Evolutionary conservation across 1,284 basidiomycete species (phyloP), one percentile per base, ranked within the genome.

Genomic region (Sanghuangporus baumii): DNA sequence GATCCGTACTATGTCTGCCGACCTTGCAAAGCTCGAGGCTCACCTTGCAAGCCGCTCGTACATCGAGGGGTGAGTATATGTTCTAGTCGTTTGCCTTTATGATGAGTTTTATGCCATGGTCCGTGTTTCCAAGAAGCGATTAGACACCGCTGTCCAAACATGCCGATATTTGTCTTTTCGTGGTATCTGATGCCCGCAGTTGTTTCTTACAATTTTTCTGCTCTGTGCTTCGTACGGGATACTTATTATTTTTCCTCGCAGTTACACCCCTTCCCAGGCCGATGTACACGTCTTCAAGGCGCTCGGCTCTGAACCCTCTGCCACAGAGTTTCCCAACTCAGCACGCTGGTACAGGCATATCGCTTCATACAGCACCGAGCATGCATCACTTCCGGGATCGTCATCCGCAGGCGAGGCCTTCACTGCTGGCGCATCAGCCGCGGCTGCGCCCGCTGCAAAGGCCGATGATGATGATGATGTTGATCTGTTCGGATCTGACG

Each of bases 51-150:
- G 86, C 71, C 84, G 92, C 75, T 93, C 93, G 66, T 97, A 96
- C 78, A 81, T 96, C 64, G 92, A 95, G 75, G 94, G 94, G 94
- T 96, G 69, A 87, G 92, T 84, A 51, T 47, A 57, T 63, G 50
- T 61, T 52, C 59, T 65, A 36, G 46, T 52, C 67, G 72, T 70
- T 69, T 67, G 51, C 64, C 62, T 65, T 70, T 57, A 65, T 84
- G 92, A 95, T 94, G 92, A 93, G 78, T 73, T 74, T 76, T 77
- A 73, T 78, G 89, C 91, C 93, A 93, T 95, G 93, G 93, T 96
- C 93, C 93, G 93, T 95, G 94, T 96, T 96, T 94, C 93, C 87
- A 91, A 96, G 93, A 89, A 86, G 91, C 89, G 94, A 91, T 82
- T 93, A 96, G 93, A 96, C 92, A 92, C 86, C 94, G 89, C 90